These are phyloP conservation scores for Talaromyces liani DNA, from an alignment of 495 filamentous ascomycete species.

Conservation along the genomic window DNA sequence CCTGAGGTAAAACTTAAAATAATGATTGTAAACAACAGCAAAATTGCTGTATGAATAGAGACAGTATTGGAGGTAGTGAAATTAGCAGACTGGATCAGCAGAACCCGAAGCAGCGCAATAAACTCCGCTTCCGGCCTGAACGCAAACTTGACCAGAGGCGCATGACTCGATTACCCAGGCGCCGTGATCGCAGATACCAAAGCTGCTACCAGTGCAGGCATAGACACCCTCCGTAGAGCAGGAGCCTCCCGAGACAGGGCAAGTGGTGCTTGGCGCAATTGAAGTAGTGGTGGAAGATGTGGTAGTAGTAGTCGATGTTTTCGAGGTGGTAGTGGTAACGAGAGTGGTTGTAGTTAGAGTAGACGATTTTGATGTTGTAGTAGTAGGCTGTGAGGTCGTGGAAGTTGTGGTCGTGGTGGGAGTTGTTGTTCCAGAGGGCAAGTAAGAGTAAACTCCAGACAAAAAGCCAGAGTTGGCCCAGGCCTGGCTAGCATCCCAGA, in stretches of 20 bases:
- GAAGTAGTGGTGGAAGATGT: background rate
- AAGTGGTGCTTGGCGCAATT: conserved; percentile 4
- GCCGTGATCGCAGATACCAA: conserved; percentile 5
- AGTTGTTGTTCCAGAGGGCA: conserved; percentile 4
- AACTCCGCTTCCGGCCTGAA: background rate
- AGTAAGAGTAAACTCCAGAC: conserved; percentile 2
- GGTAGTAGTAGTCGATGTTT: background rate
- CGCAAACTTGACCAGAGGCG: conserved; percentile 1
- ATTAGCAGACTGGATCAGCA: conserved; percentile 2
- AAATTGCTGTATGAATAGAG: background rate
- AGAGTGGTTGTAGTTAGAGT: background rate
- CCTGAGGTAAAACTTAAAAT: background rate
- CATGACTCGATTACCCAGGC: conserved; percentile 6
- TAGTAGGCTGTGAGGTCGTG: background rate
- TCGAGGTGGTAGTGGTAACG: background rate
- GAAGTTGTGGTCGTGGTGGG: background rate
- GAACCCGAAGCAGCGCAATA: background rate
- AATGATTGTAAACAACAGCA: background rate
- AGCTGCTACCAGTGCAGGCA: conserved; percentile 4
- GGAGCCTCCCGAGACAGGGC: conserved; percentile 4
- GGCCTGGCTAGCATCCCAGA: conserved; percentile 63
- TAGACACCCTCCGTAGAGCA: background rate
- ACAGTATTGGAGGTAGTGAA: background rate
- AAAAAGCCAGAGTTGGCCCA: conserved; percentile 50
- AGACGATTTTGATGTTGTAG: background rate